Evolutionary conservation across 257 asterid species (phyloP).

Genomic region (Nicotiana undulata): DNA sequence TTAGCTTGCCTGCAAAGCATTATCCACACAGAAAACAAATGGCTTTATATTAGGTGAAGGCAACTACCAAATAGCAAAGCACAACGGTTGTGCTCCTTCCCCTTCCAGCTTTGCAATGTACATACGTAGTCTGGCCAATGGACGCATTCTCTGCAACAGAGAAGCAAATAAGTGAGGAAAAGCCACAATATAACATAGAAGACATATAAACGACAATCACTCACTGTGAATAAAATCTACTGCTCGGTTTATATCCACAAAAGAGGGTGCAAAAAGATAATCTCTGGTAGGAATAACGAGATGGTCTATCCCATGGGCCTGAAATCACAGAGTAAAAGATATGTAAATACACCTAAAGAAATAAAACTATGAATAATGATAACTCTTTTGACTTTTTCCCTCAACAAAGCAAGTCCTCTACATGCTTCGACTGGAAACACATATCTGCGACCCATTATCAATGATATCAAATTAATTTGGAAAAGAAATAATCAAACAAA

Average conservation of each 20-base stretch:
- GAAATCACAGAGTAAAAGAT: constrained; percentile 18
- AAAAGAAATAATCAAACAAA: background rate
- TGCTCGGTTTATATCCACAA: constrained; percentile 67
- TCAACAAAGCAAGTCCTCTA: background rate
- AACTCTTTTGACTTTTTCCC: background rate
- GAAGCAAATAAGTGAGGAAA: background rate
- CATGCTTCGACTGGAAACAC: background rate
- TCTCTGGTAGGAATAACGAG: constrained; percentile 93
- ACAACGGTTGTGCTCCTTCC: constrained; percentile 96
- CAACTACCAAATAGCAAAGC: constrained; percentile 72
- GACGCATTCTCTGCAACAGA: constrained; percentile 50
- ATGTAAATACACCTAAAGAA: background rate
- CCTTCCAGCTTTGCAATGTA: constrained; percentile 94
- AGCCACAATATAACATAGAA: background rate
- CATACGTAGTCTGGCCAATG: constrained; percentile 63
- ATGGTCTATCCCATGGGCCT: constrained; percentile 89
- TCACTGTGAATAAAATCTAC: constrained; percentile 80
- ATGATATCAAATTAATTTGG: background rate
- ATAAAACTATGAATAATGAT: background rate
- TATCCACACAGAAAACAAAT: background rate
- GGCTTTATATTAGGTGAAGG: background rate
- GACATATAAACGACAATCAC: constrained; percentile 8
- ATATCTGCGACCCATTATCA: background rate
- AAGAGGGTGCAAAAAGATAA: constrained; percentile 91
- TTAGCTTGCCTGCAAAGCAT: background rate